phyloP scores from a whole-genome alignment of 1,139 yeast species.

The Kodamaea fungicola region DNA sequence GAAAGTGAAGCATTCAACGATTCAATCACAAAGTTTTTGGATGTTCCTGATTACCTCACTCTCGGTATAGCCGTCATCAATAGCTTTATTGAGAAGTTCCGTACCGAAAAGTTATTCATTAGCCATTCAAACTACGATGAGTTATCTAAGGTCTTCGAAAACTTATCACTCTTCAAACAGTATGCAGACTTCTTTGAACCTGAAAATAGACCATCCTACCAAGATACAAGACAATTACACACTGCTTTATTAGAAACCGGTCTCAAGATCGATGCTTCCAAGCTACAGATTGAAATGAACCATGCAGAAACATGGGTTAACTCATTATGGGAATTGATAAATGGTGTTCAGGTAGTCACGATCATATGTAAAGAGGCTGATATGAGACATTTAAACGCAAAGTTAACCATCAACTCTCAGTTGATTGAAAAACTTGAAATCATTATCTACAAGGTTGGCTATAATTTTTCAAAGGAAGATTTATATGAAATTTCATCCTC shows the following conservation, averaged over 20 bases:
- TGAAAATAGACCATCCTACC: conserved; percentile 13
- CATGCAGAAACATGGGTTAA: conserved; percentile 43
- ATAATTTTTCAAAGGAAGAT: conserved; percentile 43
- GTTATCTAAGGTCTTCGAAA: conserved; percentile 26
- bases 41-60: conserved; percentile 17
- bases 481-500: conserved; percentile 28
- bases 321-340: conserved; percentile 26
- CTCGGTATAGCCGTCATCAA: conserved; percentile 23
- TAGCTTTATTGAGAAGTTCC: conserved; percentile 23
- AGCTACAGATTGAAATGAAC: conserved; percentile 19
- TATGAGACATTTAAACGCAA: conserved; percentile 15
- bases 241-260: conserved; percentile 24
- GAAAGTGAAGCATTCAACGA: conserved; percentile 29
- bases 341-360: conserved; percentile 24
- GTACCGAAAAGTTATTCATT: conserved; percentile 26
- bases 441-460: conserved; percentile 30
- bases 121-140: conserved; percentile 23
- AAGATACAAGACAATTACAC: conserved; percentile 25
- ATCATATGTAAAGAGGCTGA: not conserved
- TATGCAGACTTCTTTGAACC: conserved; percentile 13
- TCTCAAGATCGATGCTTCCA: conserved; percentile 20
- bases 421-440: conserved; percentile 26
- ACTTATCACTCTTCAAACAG: conserved; percentile 20
- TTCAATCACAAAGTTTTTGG: conserved; percentile 24
- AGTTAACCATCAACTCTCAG: conserved; percentile 17